A percentile compares a stretch with the other conserved stretches of the same genome.
phyloP scores from a whole-genome alignment of 2,329 filamentous ascomycete genomes.

The Cladobotryum mycophilum region DNA sequence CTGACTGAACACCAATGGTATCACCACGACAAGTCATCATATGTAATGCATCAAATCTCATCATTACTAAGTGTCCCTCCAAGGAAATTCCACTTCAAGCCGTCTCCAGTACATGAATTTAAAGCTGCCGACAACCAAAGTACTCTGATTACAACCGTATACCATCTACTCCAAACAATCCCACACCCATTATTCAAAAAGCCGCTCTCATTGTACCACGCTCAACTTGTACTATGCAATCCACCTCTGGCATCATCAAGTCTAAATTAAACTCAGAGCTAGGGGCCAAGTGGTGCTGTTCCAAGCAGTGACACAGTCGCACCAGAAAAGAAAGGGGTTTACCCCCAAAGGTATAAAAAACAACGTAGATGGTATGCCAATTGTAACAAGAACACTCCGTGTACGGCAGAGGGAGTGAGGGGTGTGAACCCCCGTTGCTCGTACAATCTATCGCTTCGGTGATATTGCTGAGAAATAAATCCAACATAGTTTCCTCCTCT shows the following conservation, averaged over 20 bases:
- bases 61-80: too few relatives aligned
- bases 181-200: not conserved
- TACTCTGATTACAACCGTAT: not conserved
- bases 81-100: not conserved
- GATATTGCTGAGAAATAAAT: conserved; percentile 17
- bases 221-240: conserved; percentile 1
- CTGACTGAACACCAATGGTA: too few relatives aligned
- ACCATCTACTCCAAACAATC: conserved; percentile 4
- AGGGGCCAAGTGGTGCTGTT: conserved; percentile 6
- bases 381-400: conserved; percentile 26
- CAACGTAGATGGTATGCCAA: conserved; percentile 21
- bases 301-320: conserved; percentile 1
- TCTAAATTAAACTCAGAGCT: conserved; percentile 6
- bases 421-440: conserved; percentile 32
- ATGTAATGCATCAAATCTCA: too few relatives aligned
- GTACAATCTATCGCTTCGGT: conserved; percentile 31
- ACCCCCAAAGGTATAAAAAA: conserved; percentile 1
- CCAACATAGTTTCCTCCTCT: conserved; percentile 19
- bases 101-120: not conserved
- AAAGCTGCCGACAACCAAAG: not conserved
- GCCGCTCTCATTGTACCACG: conserved; percentile 1
- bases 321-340: conserved; percentile 11
- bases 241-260: conserved; percentile 7
- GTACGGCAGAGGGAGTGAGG: conserved; percentile 14
- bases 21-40: too few relatives aligned